Evolutionary conservation across 176 grass and related monocot genomes (phyloP).

Genomic region (Oryza officinalis): DNA sequence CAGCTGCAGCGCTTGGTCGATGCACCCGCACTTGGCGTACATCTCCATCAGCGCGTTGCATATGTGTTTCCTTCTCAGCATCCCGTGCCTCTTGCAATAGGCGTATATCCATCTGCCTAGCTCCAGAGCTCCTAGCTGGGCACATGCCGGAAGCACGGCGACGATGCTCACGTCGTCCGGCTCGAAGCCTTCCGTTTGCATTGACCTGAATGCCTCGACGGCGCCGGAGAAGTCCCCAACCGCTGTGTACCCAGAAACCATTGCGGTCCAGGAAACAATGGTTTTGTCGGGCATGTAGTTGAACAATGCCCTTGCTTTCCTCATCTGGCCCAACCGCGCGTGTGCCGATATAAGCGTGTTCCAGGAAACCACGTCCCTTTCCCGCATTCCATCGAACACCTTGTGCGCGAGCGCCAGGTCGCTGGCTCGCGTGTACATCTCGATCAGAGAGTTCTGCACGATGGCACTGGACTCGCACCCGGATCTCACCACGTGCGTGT

Average conservation of each 20-base stretch:
- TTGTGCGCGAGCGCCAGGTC: slow-evolving; percentile 32
- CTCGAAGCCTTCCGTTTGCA: slow-evolving; percentile 59
- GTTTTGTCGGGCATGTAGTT: slow-evolving; percentile 55
- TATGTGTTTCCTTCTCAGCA: slow-evolving; percentile 44
- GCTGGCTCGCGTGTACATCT: slow-evolving; percentile 53
- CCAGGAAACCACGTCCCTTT: slow-evolving; percentile 58
- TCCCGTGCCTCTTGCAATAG: slow-evolving; percentile 48
- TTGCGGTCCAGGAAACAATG: slow-evolving; percentile 57
- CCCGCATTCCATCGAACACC: slow-evolving; percentile 62
- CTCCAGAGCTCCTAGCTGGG: slow-evolving; percentile 62
- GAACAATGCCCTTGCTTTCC: slow-evolving; percentile 47
- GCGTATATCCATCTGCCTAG: slow-evolving; percentile 64
- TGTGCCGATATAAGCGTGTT: slow-evolving; percentile 72
- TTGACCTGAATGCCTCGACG: slow-evolving; percentile 40
- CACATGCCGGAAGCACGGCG: slow-evolving; percentile 59
- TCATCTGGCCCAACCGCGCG: slow-evolving; percentile 48
- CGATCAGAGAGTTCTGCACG: slow-evolving; percentile 63
- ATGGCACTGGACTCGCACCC: slow-evolving; percentile 49
- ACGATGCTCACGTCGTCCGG: slow-evolving; percentile 67
- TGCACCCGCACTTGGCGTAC: slow-evolving; percentile 68
- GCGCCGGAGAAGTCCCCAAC: slow-evolving; percentile 38
- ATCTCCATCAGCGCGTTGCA: slow-evolving; percentile 71
- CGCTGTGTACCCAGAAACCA: slow-evolving; percentile 61
- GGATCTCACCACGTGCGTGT: slow-evolving; percentile 46
- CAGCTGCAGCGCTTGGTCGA: slow-evolving; percentile 49